Conservation (phyloP, 2,329 filamentous ascomycete species). For the Trichocomaceae sp. region DNA sequence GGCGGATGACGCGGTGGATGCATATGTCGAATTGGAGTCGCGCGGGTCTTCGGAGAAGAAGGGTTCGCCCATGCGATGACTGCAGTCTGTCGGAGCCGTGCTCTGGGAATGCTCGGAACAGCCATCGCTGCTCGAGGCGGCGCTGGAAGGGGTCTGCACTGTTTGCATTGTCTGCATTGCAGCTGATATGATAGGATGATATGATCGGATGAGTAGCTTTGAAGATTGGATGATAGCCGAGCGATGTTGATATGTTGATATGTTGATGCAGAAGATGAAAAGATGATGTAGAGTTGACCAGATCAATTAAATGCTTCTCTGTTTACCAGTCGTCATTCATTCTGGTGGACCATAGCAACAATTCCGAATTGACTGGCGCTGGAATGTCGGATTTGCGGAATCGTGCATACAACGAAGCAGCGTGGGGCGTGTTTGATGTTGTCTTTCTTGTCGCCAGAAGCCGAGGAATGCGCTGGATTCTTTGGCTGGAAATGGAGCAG, state of each 20-base stretch:
- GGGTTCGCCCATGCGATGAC: conserved; percentile 23
- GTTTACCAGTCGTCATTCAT: not conserved
- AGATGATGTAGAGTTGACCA: not conserved
- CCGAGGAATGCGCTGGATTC: not conserved
- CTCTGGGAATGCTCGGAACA: conserved; percentile 33
- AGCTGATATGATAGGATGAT: too few relatives aligned
- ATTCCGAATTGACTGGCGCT: not conserved
- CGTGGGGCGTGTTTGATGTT: not conserved
- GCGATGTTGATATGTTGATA: too few relatives aligned
- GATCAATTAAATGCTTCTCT: conserved; percentile 8
- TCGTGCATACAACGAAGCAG: not conserved
- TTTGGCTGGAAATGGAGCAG: too few relatives aligned
- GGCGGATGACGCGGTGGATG: conserved; percentile 62
- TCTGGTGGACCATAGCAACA: not conserved
- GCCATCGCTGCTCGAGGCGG: conserved; percentile 32
- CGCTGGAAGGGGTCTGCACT: conserved; percentile 33
- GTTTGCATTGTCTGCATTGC: too few relatives aligned
- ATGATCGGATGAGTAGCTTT: not conserved
- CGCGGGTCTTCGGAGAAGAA: conserved; percentile 29
- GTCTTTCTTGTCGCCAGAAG: not conserved
- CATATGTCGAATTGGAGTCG: conserved; percentile 70
- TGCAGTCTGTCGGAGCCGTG: conserved; percentile 35
- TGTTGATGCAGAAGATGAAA: not conserved
- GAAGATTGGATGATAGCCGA: not conserved
- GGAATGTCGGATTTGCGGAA: not conserved